Evolutionary conservation across 441 rosid genomes (phyloP).

Genomic region (Mallotus repandus): DNA sequence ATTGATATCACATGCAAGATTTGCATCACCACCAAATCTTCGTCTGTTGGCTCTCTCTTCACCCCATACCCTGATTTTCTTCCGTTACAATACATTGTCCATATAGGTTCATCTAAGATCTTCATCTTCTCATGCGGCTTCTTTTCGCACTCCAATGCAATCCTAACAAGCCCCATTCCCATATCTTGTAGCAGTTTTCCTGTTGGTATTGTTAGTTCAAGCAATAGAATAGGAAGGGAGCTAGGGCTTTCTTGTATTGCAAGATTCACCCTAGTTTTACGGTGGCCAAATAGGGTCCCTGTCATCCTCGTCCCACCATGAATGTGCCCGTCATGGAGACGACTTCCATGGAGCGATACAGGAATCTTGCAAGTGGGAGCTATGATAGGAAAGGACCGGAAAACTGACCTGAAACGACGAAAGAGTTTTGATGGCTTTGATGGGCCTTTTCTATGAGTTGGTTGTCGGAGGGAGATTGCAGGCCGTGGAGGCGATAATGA

Average conservation of each 20-base stretch:
- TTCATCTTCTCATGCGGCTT: slow-evolving; percentile 56
- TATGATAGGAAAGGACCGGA: slow-evolving; percentile 76
- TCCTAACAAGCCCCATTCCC: slow-evolving; percentile 64
- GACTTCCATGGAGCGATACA: slow-evolving; percentile 35
- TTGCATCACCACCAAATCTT: slow-evolving; percentile 73
- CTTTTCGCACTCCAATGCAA: slow-evolving; percentile 82
- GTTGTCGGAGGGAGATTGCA: slow-evolving; percentile 34
- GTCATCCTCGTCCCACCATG: slow-evolving; percentile 79
- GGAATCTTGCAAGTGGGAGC: slow-evolving; percentile 66
- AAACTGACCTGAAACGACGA: slow-evolving; percentile 55
- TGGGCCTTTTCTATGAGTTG: slow-evolving; percentile 27
- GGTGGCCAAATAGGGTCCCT: slow-evolving; percentile 71
- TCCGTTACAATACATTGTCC: slow-evolving; percentile 78
- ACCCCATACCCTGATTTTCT: slow-evolving; percentile 74
- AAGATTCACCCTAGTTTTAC: slow-evolving; percentile 58
- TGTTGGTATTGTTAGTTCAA: slow-evolving; percentile 67
- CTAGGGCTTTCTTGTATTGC: slow-evolving; percentile 77
- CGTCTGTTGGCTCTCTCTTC: slow-evolving; percentile 67
- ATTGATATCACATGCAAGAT: slow-evolving; percentile 66
- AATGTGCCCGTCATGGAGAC: slow-evolving; percentile 49
- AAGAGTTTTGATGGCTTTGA: slow-evolving; percentile 46
- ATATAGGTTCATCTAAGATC: slow-evolving; percentile 62
- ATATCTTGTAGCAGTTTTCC: slow-evolving; percentile 74
- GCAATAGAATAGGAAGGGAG: slow-evolving; percentile 54
- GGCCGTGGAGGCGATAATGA: slow-evolving; percentile 20